These are phyloP conservation scores for Rhizophlyctis rosea DNA, from an alignment of 192 early-diverging fungal species.

Conservation along the genomic window DNA sequence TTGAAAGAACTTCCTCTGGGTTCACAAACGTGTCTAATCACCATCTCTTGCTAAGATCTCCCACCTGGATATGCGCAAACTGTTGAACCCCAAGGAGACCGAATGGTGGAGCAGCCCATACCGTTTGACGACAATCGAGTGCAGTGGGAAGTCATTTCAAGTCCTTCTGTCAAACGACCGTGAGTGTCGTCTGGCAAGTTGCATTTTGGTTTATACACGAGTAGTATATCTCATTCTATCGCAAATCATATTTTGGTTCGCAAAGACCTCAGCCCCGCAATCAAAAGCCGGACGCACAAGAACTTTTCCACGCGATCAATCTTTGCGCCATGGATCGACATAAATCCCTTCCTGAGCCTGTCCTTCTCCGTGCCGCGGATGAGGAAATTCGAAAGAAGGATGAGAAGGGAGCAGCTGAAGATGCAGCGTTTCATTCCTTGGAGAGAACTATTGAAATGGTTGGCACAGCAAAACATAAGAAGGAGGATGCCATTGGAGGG, in stretches of 20 bases:
- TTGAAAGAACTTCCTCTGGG: no score
- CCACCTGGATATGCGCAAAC: slow-evolving; percentile 31
- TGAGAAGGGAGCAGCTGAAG: neutral
- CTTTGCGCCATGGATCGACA: slow-evolving; percentile 14
- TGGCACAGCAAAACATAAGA: neutral
- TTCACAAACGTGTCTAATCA: neutral
- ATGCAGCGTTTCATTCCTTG: neutral
- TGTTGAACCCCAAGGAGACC: slow-evolving; percentile 9
- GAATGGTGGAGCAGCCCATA: slow-evolving; percentile 26
- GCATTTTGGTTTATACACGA: no score
- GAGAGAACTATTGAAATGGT: neutral
- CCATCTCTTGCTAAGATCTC: slow-evolving; percentile 17
- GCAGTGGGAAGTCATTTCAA: slow-evolving; percentile 15
- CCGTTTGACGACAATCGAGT: slow-evolving; percentile 43
- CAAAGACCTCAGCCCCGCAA: no score
- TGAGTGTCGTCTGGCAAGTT: no score
- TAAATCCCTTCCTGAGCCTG: no score
- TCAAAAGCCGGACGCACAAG: no score
- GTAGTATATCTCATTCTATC: no score
- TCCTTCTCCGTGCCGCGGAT: no score
- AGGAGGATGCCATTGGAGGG: neutral
- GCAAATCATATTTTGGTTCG: no score
- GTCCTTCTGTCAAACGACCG: slow-evolving; percentile 1
- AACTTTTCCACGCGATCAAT: slow-evolving; percentile 23
- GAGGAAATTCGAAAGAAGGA: no score